Evolutionary conservation across 1,139 yeast species (phyloP).

Genomic region (Blastobotrys proliferans): DNA sequence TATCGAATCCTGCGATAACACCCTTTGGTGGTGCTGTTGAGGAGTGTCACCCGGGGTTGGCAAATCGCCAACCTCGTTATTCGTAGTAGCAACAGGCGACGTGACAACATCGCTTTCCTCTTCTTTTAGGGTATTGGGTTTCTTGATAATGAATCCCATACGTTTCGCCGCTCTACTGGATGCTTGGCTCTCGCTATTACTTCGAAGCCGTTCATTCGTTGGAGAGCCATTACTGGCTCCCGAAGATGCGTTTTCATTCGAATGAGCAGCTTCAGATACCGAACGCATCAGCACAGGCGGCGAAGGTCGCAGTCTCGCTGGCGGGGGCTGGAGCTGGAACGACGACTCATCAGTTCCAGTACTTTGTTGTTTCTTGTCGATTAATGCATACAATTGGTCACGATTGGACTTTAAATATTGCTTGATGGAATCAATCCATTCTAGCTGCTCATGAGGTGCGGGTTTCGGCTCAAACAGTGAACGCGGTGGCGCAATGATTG

Average conservation of each 20-base stretch:
- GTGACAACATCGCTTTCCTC: constrained; percentile 1
- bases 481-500: constrained; percentile 51
- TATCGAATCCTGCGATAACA: too few species aligned
- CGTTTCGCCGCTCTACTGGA: constrained; percentile 46
- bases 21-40: too few species aligned
- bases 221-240: too few species aligned
- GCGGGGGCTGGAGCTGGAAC: constrained; percentile 13
- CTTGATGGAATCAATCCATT: constrained; percentile 55
- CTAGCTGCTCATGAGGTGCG: constrained; percentile 39
- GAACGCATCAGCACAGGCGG: constrained; percentile 15
- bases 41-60: neutral
- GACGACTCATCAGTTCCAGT: neutral
- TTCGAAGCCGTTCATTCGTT: constrained; percentile 51
- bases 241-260: neutral
- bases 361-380: constrained; percentile 5
- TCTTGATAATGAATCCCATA: constrained; percentile 32
- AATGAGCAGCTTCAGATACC: constrained; percentile 12
- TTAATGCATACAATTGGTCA: constrained; percentile 15
- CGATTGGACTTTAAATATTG: constrained; percentile 35
- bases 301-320: constrained; percentile 8
- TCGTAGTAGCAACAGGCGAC: too few species aligned
- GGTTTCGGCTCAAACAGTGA: constrained; percentile 35
- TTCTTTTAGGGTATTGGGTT: constrained; percentile 9
- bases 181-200: constrained; percentile 52
- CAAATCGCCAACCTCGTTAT: neutral